Evolutionary conservation across 352 stramenopile species (phyloP).

Genomic region (Globisporangium echinulatum): DNA sequence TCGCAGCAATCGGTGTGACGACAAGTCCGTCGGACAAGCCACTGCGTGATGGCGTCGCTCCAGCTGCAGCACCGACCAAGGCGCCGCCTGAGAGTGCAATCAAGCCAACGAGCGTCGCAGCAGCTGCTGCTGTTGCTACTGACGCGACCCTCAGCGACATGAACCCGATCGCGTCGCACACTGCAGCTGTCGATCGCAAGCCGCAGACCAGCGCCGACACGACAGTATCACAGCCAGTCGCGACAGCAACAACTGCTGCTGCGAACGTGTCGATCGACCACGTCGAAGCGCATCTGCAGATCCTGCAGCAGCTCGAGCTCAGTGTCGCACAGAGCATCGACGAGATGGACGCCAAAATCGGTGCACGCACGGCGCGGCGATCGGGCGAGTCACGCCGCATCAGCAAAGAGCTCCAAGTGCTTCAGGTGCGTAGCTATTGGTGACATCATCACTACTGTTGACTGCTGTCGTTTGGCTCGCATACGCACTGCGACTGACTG

Average conservation of each 20-base stretch:
- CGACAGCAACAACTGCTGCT: background rate
- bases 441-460: too few species aligned
- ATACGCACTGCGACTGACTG: background rate
- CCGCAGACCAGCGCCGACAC: background rate
- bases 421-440: slow-evolving; percentile 13
- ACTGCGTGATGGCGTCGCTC: background rate
- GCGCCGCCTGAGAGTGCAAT: background rate
- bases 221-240: background rate
- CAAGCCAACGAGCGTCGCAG: background rate
- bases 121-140: background rate
- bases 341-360: slow-evolving; percentile 24
- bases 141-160: background rate
- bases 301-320: slow-evolving; percentile 64
- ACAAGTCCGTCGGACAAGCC: background rate
- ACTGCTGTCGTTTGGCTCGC: background rate
- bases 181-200: background rate
- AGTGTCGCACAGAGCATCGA: slow-evolving; percentile 65
- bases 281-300: slow-evolving; percentile 68
- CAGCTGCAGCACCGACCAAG: background rate
- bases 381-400: slow-evolving; percentile 22
- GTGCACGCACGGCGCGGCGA: slow-evolving; percentile 20
- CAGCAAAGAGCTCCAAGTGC: slow-evolving; percentile 33
- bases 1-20: slow-evolving; percentile 11
- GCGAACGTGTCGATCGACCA: slow-evolving; percentile 67
- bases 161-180: background rate